Evolutionary conservation across 441 rosid genomes (phyloP).

Genomic region (Daphne laureola): DNA sequence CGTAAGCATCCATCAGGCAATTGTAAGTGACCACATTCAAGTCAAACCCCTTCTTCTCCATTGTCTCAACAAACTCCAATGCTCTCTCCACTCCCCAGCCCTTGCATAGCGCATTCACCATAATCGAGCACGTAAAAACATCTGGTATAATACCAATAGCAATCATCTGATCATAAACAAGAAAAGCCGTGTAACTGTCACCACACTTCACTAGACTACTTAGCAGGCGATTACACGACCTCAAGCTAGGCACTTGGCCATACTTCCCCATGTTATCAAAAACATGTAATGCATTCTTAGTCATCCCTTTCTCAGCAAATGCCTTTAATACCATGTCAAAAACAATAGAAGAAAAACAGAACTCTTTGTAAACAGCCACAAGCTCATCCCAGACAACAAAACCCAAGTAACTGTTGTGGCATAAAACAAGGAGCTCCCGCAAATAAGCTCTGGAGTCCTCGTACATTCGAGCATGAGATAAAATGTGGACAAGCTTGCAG

Average conservation of each 20-base stretch:
- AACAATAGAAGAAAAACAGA: conserved; percentile 52
- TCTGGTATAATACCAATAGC: conserved; percentile 62
- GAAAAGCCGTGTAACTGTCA: conserved; percentile 37
- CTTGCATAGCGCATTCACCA: conserved; percentile 73
- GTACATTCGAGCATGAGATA: conserved; percentile 68
- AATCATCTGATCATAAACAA: conserved; percentile 62
- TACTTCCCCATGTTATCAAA: conserved; percentile 75
- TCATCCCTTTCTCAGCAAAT: conserved; percentile 52
- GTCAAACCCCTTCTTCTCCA: conserved; percentile 50
- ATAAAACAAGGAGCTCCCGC: conserved; percentile 37
- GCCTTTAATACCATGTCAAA: conserved; percentile 77
- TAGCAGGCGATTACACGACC: conserved; percentile 67
- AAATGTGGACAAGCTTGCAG: conserved; percentile 66
- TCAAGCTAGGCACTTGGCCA: conserved; percentile 56
- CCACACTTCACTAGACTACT: conserved; percentile 59
- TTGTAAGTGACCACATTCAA: conserved; percentile 61
- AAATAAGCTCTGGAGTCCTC: conserved; percentile 45
- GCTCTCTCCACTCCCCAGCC: conserved; percentile 41
- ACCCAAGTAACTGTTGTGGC: conserved; percentile 34
- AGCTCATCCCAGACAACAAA: conserved; percentile 58
- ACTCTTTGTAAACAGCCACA: conserved; percentile 42
- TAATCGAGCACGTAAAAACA: conserved; percentile 60
- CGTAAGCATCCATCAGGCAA: conserved; percentile 72
- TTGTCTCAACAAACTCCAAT: conserved; percentile 33
- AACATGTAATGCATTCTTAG: conserved; percentile 65